Evolutionary conservation across 192 early-diverging fungal genomes (phyloP).

Genomic region (Gamsiella multidivaricata): DNA sequence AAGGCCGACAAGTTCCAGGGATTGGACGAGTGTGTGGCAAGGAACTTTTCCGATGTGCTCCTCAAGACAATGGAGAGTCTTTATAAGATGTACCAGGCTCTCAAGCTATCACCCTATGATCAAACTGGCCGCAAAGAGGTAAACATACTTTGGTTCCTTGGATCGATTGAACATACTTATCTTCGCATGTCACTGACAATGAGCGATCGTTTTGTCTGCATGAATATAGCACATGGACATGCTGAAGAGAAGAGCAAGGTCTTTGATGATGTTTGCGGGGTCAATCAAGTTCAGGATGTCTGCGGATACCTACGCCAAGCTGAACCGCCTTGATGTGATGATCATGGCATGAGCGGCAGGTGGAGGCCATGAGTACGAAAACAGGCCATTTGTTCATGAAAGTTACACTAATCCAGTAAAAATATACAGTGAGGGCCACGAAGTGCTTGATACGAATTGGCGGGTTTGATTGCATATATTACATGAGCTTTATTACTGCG

Average conservation of each 20-base stretch:
- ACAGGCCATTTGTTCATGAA: too few relatives aligned
- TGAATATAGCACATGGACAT: conserved; percentile 57
- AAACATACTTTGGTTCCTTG: conserved; percentile 9
- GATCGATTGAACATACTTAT: neutral
- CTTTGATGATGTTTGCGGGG: conserved; percentile 85
- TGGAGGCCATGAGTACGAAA: too few relatives aligned
- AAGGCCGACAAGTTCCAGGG: conserved; percentile 72
- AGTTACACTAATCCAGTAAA: neutral
- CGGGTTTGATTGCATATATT: neutral
- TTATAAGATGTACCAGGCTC: conserved; percentile 65
- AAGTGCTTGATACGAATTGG: conserved; percentile 1
- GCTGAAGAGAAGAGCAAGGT: conserved; percentile 70
- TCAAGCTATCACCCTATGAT: conserved; percentile 65
- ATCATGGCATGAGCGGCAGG: conserved; percentile 50
- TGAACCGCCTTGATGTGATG: conserved; percentile 71
- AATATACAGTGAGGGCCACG: neutral
- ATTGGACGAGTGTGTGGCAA: conserved; percentile 75
- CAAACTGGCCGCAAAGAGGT: conserved; percentile 47
- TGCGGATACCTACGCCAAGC: conserved; percentile 76
- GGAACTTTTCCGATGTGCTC: conserved; percentile 82
- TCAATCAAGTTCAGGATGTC: conserved; percentile 89
- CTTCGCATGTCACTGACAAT: conserved; percentile 41
- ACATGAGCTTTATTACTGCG: conserved; percentile 7
- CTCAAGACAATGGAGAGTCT: conserved; percentile 78
- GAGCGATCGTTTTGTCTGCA: neutral